Evolutionary conservation across 768 basidiomycete genomes (phyloP).

Genomic region (Amylocystis lapponica): DNA sequence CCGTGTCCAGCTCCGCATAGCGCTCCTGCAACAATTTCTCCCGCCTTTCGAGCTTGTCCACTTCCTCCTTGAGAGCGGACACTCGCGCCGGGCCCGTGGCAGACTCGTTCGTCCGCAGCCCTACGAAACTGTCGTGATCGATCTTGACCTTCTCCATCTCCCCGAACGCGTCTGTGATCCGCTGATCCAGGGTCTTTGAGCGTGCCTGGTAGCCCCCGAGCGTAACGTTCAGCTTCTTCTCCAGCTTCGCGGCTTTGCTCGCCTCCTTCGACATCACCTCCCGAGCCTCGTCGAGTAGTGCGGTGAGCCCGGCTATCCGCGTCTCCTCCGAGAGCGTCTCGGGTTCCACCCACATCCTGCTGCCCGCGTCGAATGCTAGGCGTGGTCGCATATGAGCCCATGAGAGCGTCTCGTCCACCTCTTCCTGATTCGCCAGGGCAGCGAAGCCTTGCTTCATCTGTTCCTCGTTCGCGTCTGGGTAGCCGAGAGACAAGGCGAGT

Average conservation of each 20-base stretch:
- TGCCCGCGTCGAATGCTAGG: conserved; percentile 56
- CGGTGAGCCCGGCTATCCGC: conserved; percentile 57
- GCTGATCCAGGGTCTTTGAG: conserved; percentile 56
- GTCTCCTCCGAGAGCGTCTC: conserved; percentile 48
- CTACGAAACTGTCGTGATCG: conserved; percentile 76
- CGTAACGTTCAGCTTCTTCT: conserved; percentile 84
- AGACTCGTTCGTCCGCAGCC: conserved; percentile 65
- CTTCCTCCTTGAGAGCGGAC: conserved; percentile 80
- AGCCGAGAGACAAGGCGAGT: conserved; percentile 73
- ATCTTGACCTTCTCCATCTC: conserved; percentile 61
- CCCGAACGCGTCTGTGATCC: conserved; percentile 60
- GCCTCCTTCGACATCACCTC: conserved; percentile 78
- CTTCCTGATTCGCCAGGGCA: conserved; percentile 56
- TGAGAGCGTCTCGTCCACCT: conserved; percentile 51
- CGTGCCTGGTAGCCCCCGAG: conserved; percentile 91
- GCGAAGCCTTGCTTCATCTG: conserved; percentile 76
- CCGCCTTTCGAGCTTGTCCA: conserved; percentile 68
- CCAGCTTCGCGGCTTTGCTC: conserved; percentile 71
- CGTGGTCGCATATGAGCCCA: conserved; percentile 66
- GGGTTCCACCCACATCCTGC: conserved; percentile 64
- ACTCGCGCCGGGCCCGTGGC: conserved; percentile 75
- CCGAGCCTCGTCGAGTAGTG: conserved; percentile 55
- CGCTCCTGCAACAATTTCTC: conserved; percentile 75
- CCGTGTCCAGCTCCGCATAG: conserved; percentile 78
- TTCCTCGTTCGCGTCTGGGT: conserved; percentile 74